phyloP scores from a whole-genome alignment of 148 eudicot species.

The Persicaria tinctoria region DNA sequence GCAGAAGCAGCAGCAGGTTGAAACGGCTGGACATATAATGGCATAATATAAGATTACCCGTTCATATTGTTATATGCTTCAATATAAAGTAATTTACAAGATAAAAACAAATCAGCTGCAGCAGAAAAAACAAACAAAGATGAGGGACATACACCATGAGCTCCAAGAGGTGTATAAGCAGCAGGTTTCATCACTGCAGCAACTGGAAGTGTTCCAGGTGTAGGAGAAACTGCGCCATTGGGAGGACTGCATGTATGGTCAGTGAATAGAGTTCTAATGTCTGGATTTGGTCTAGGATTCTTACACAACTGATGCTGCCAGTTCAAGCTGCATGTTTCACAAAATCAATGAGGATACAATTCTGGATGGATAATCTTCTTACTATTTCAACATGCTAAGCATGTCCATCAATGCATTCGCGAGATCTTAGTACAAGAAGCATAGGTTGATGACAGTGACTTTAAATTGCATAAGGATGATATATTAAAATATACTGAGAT shows the following conservation, averaged over 20 bases:
- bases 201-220: slow-evolving; percentile 74
- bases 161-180: slow-evolving; percentile 66
- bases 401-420: too few species aligned
- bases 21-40: slow-evolving; percentile 48
- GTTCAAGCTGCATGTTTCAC: slow-evolving; percentile 53
- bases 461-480: too few species aligned
- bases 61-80: background rate
- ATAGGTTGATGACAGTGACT: too few species aligned
- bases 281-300: slow-evolving; percentile 82
- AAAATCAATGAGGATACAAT: background rate
- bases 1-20: slow-evolving; percentile 68
- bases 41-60: too few species aligned
- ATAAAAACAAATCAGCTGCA: background rate
- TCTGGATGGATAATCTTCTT: too few species aligned
- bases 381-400: too few species aligned
- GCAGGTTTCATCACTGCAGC: slow-evolving; percentile 59
- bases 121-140: background rate
- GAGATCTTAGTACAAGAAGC: too few species aligned
- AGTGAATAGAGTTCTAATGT: slow-evolving; percentile 81
- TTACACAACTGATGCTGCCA: slow-evolving; percentile 99
- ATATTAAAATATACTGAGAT: background rate
- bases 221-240: slow-evolving; percentile 79
- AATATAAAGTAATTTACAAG: background rate
- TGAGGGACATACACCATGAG: slow-evolving; percentile 51
- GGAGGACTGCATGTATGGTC: slow-evolving; percentile 91